phyloP scores from a whole-genome alignment of 495 filamentous ascomycete genomes.

The Neohortaea acidophila region DNA sequence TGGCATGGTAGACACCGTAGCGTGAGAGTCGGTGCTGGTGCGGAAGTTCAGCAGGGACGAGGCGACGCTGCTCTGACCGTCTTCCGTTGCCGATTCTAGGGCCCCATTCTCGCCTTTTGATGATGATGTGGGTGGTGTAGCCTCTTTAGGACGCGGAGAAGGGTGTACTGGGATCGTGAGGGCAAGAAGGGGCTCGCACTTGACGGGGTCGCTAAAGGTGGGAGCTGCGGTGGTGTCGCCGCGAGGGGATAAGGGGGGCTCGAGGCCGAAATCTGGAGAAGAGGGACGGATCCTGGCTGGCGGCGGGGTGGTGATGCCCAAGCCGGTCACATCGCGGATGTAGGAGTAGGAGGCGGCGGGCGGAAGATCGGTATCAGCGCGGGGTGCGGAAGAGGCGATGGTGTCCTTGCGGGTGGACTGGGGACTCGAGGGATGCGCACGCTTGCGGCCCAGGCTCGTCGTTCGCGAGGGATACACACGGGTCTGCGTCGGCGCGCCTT shows the following conservation, averaged over 20 bases:
- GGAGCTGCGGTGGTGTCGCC: no score
- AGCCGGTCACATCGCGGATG: slow-evolving; percentile 8
- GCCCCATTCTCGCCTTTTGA: slow-evolving; percentile 10
- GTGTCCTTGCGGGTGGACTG: no score
- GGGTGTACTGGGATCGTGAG: no score
- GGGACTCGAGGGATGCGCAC: no score
- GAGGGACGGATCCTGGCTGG: slow-evolving; percentile 14
- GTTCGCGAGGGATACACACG: no score
- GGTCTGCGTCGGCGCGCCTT: no score
- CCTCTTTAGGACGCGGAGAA: no score
- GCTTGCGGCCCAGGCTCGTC: no score
- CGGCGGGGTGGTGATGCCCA: neutral
- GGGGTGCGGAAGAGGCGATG: slow-evolving; percentile 1
- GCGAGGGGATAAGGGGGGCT: slow-evolving; percentile 5
- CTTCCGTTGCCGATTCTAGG: neutral
- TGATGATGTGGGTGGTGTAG: no score
- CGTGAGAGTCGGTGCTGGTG: neutral
- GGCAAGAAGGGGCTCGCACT: no score
- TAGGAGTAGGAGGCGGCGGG: slow-evolving; percentile 19
- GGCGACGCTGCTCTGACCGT: slow-evolving; percentile 6
- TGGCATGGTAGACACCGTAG: neutral
- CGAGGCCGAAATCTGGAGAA: slow-evolving; percentile 7
- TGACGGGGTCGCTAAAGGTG: no score
- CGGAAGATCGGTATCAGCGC: slow-evolving; percentile 13
- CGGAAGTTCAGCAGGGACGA: neutral